Evolutionary conservation across 2,329 filamentous ascomycete genomes (phyloP).

Genomic region (Aspergillus jensenii): DNA sequence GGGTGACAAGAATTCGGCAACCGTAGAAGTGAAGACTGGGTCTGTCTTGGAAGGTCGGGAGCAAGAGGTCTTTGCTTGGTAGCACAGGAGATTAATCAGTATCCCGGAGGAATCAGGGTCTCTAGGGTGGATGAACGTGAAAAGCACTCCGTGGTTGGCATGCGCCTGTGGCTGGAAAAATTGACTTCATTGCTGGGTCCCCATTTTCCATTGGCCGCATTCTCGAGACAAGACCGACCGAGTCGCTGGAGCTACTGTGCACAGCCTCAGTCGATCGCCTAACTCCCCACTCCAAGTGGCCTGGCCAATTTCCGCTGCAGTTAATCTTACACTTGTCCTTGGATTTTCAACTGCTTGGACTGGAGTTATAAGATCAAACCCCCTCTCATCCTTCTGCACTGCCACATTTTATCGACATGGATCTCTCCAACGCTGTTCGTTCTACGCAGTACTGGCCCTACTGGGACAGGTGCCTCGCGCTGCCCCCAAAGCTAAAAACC

Average conservation of each 20-base stretch:
- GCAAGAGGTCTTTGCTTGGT: background rate
- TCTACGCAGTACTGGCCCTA: too few relatives aligned
- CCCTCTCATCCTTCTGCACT: background rate
- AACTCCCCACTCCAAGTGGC: background rate
- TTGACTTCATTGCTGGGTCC: background rate
- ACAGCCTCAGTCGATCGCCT: slow-evolving; percentile 1
- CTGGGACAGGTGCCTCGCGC: background rate
- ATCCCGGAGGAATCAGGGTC: background rate
- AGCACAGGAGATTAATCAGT: background rate
- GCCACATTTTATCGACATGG: background rate
- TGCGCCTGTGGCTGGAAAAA: slow-evolving; percentile 5
- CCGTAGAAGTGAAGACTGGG: slow-evolving; percentile 10
- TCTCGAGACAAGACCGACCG: background rate
- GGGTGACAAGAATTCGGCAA: slow-evolving; percentile 1
- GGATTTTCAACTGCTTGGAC: background rate
- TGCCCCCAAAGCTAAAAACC: background rate
- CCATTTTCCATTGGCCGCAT: background rate
- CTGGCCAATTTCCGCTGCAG: too few relatives aligned
- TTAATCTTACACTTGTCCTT: background rate
- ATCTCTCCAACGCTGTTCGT: background rate
- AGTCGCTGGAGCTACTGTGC: background rate
- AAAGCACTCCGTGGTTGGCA: background rate
- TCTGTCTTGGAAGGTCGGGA: background rate
- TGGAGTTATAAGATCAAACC: too few relatives aligned
- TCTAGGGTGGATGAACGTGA: background rate